Evolutionary conservation across 345 rosid genomes (phyloP), one percentile per base, ranked within the genome.

Genomic region (Rhodamnia argentea): DNA sequence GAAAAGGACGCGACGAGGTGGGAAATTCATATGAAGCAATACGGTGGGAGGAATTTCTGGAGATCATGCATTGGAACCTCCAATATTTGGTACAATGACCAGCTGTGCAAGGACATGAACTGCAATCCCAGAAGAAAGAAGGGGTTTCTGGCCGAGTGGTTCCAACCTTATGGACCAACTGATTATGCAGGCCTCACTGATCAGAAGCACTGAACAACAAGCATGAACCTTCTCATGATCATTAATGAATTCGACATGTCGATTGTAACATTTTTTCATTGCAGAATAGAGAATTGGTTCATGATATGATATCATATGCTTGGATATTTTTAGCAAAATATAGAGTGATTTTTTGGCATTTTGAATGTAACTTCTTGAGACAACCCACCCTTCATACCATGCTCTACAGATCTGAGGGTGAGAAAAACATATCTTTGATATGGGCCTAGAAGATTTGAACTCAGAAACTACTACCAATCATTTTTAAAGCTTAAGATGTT

Each of bases 91-190:
- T 85, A 88, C 87, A 86, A 52, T 83, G 91, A 87, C 76, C 90
- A 89, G 59, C 85, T 90, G 29, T 92, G 93, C 91, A 92, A 87
- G 85, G 92, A 92, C 86, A 88, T 90, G 90, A 88, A 90, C 58
- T 88, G 86, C 84, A 87, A 88, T 84, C 86, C 90, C 27, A 88
- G 86, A 70, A 90, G 93, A 83, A 90, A 90, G 84, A 88, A 55
- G 18, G 89, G 93, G 40, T 29, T 90, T 58, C 75, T 88, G 7
- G 86, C 89, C 20, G 92, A 90, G 52, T 85, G 88, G 82, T 89
- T 92, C 83, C 82, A 57, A 62, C 90, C 92, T 54, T 90, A 90
- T 53, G 90, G 88, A 44, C 90, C 93, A 40, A 54, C 52, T 29
- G 92, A 92, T 82, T 90, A 90, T 76, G 90, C 86, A 14, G 56